A percentile compares a stretch with the other conserved stretches of the same genome.
Evolutionary conservation across 2,329 filamentous ascomycete species (phyloP).

Genomic region (Emydomyces testavorans): DNA sequence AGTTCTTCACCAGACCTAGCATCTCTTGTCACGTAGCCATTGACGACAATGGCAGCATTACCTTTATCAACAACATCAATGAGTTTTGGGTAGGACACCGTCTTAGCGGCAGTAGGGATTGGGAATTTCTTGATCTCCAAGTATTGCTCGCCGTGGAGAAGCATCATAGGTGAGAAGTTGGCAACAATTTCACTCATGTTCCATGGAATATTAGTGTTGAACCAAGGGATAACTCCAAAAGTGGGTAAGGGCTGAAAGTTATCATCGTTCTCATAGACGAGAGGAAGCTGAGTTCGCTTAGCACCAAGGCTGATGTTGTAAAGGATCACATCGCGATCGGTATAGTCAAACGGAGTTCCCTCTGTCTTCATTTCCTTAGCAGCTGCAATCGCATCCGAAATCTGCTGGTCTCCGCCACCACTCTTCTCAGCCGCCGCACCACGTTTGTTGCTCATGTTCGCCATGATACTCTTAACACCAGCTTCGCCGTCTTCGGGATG

Average conservation of each 20-base stretch:
- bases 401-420: conserved; percentile 45
- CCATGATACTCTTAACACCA: conserved; percentile 65
- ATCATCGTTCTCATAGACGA: conserved; percentile 82
- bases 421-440: conserved; percentile 41
- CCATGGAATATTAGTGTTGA: conserved; percentile 72
- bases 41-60: conserved; percentile 70
- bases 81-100: conserved; percentile 65
- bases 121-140: conserved; percentile 89
- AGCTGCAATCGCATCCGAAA: conserved; percentile 62
- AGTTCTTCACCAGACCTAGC: conserved; percentile 76
- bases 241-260: conserved; percentile 90
- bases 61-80: conserved; percentile 97
- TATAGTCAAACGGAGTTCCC: conserved; percentile 68
- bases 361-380: conserved; percentile 60
- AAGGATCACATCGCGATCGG: conserved; percentile 78
- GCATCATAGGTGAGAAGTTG: conserved; percentile 97
- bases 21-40: conserved; percentile 69
- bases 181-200: conserved; percentile 71
- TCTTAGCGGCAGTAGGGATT: conserved; percentile 69
- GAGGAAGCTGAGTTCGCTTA: conserved; percentile 74
- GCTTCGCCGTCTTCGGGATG: conserved; percentile 70
- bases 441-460: conserved; percentile 71
- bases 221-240: conserved; percentile 93
- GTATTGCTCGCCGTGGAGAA: conserved; percentile 96
- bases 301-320: conserved; percentile 94